Base-by-base conservation (phyloP, 2,329 filamentous ascomycete genomes). In the Sporothrix luriei region DNA sequence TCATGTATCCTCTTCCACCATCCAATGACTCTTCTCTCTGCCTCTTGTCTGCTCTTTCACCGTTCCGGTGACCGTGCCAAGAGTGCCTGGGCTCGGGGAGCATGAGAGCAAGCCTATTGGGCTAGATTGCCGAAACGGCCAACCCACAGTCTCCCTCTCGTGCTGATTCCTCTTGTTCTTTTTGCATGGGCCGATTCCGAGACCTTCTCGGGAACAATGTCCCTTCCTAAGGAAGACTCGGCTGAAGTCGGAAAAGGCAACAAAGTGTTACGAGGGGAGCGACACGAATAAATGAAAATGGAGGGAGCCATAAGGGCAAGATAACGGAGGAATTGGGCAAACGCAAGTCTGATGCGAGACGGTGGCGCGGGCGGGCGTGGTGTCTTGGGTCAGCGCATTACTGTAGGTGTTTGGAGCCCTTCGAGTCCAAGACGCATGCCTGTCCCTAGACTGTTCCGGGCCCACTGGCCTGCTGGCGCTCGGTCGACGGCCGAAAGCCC, bases 51-150 rank as follows among this genome's bases (percentile, higher is more conserved):
- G 26, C 2, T n/a, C 19, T 43, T 26, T 62, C 2, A 38, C 57
- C 57, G 57, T 62, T 62, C n/a, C 57, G 21, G 33, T 33, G 21
- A 26, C 66, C 40, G 66, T 59, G 66, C 66, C 66, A 68, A 68
- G 66, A n/a, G 38, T 24, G 49, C 16, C n/a, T 40, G 43, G 38
- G 21, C 14, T 46, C 24, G 49, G 65, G 51, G 19, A 43, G 10
- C 40, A 19, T 29, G 26, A 38, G 14, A 46, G 9, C 5, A 62
- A 21, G 55, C 68, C 33, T 21, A 70, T 70, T 70, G 68, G 68
- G 52, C 33, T 2, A 29, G 68, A 51, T 61, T 69, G 68, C 68
- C 68, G 68, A 69, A 69, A 51, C 68, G 68, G 68, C 61, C 54
- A 43, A 55, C 46, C 10, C n/a, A 38, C 43, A 62, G 16, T 59